phyloP scores from a whole-genome alignment of 441 rosid genomes.

The Raphanus hybrid region DNA sequence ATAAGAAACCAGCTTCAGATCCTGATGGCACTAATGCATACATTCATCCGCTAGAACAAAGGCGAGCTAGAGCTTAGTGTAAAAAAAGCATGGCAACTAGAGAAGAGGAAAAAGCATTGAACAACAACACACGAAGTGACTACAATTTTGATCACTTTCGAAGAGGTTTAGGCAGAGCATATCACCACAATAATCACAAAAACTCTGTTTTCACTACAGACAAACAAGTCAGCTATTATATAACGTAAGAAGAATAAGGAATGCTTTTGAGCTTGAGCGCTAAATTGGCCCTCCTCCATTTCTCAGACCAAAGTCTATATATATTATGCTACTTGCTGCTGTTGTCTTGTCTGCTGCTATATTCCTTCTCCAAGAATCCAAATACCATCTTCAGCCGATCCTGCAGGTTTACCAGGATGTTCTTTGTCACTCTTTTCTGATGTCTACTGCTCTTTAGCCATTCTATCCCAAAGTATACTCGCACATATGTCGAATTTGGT shows the following conservation, averaged over 20 bases:
- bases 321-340: slow-evolving; percentile 26
- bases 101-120: no score
- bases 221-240: slow-evolving; percentile 13
- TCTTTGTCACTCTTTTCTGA: slow-evolving; percentile 74
- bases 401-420: slow-evolving; percentile 48
- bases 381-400: slow-evolving; percentile 76
- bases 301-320: slow-evolving; percentile 20
- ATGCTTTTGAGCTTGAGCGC: neutral
- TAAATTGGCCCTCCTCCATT: slow-evolving; percentile 6
- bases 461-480: slow-evolving; percentile 75
- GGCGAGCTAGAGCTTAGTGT: no score
- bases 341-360: slow-evolving; percentile 56
- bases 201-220: slow-evolving; percentile 21
- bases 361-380: slow-evolving; percentile 75
- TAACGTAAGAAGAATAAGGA: slow-evolving; percentile 10
- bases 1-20: neutral
- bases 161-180: slow-evolving; percentile 22
- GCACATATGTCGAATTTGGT: slow-evolving; percentile 60
- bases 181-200: slow-evolving; percentile 35
- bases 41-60: neutral
- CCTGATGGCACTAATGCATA: neutral
- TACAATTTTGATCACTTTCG: slow-evolving; percentile 6
- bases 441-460: slow-evolving; percentile 91
- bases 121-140: slow-evolving; percentile 14
- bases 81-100: no score